Percentiles rank a stretch among this genome's conserved stretches.
These are phyloP conservation scores for Eleusine indica DNA, from an alignment of 176 grass and related monocot genomes.

Conservation along the genomic window DNA sequence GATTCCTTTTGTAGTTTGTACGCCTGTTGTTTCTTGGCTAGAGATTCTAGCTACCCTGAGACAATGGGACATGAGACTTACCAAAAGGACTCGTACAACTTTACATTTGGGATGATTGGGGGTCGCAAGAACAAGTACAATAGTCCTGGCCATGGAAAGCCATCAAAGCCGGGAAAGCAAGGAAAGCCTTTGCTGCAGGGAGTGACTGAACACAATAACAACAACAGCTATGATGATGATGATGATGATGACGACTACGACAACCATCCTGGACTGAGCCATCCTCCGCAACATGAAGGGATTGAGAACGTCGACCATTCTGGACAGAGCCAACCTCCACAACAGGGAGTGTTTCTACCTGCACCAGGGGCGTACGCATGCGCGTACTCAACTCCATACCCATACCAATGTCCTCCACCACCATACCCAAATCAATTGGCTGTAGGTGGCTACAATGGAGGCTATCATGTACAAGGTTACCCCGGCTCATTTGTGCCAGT, in stretches of 20 bases:
- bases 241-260: not conserved
- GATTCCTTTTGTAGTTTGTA: not conserved
- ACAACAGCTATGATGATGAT: not conserved
- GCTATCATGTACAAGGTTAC: not conserved
- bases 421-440: not conserved
- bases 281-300: not conserved
- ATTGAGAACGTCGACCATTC: not conserved
- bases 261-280: not conserved
- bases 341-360: not conserved
- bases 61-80: not conserved
- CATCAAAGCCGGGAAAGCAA: not conserved
- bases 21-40: not conserved
- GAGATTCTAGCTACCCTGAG: not conserved
- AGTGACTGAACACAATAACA: not conserved
- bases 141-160: not conserved
- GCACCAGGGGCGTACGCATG: not conserved
- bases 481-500: not conserved
- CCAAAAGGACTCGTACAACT: not conserved
- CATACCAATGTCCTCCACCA: not conserved
- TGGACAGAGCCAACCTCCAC: not conserved
- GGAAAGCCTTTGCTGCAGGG: not conserved
- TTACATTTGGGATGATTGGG: not conserved
- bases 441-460: not conserved
- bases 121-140: not conserved
- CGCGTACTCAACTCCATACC: not conserved